phyloP scores from a whole-genome alignment of 768 basidiomycete species.

The Plicaturopsis crispa region DNA sequence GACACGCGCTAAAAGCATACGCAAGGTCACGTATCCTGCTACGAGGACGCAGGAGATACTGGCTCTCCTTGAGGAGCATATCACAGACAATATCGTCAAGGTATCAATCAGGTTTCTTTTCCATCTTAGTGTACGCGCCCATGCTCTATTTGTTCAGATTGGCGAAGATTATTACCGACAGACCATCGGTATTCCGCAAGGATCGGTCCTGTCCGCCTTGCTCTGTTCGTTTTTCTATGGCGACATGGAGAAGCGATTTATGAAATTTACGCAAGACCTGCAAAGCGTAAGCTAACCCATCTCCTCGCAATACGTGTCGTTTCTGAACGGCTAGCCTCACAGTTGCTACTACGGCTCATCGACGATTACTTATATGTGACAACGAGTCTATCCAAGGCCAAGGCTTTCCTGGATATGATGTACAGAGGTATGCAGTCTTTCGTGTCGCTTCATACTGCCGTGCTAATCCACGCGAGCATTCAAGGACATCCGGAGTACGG shows the following conservation, averaged over 20 bases:
- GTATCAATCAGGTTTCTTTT: constrained; percentile 24
- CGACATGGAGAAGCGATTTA: constrained; percentile 65
- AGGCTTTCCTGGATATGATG: constrained; percentile 71
- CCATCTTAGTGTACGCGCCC: not conserved
- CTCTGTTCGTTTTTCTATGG: constrained; percentile 95
- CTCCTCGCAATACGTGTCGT: not conserved
- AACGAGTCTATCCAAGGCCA: constrained; percentile 51
- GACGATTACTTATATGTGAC: constrained; percentile 94
- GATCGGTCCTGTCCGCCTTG: constrained; percentile 90
- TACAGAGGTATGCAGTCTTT: constrained; percentile 41
- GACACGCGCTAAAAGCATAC: no score
- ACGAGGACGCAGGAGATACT: constrained; percentile 55
- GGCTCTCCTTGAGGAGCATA: constrained; percentile 78
- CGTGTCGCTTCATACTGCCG: not conserved
- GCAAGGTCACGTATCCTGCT: constrained; percentile 45
- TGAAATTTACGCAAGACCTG: constrained; percentile 44
- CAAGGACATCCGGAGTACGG: constrained; percentile 91
- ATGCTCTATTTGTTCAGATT: constrained; percentile 36
- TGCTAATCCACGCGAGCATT: not conserved
- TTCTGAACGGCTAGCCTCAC: not conserved
- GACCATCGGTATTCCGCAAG: constrained; percentile 93
- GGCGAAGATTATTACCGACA: constrained; percentile 79
- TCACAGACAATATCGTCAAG: constrained; percentile 89
- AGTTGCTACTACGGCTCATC: constrained; percentile 81
- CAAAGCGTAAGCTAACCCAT: constrained; percentile 49